Percentiles rank a stretch among this genome's conserved stretches.
phyloP scores from a whole-genome alignment of 2,329 filamentous ascomycete species.

The Exophiala bonariae region DNA sequence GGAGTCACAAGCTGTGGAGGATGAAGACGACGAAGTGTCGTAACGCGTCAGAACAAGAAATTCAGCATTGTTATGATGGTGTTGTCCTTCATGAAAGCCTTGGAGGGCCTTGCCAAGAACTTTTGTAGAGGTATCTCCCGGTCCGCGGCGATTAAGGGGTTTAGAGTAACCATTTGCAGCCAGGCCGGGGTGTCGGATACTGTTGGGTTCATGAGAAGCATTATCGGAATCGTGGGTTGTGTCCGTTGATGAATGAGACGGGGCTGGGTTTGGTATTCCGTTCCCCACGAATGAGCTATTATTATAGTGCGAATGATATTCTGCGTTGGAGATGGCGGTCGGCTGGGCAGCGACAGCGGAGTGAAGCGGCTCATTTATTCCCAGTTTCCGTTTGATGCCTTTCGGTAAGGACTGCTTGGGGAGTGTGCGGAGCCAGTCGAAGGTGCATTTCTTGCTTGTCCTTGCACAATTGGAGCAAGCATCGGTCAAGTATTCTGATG shows the following conservation, averaged over 20 bases:
- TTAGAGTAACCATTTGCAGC: too few species aligned
- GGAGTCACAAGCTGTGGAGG: slow-evolving; percentile 12
- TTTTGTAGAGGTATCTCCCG: too few species aligned
- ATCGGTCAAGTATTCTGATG: slow-evolving; percentile 5
- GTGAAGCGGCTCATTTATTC: slow-evolving; percentile 5
- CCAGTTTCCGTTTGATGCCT: slow-evolving; percentile 21
- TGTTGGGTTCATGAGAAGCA: not conserved
- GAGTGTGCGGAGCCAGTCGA: slow-evolving; percentile 41
- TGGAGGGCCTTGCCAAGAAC: too few species aligned
- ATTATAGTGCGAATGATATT: too few species aligned
- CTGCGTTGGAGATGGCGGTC: not conserved
- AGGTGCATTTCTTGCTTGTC: slow-evolving; percentile 46
- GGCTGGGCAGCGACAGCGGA: not conserved
- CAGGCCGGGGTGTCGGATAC: not conserved
- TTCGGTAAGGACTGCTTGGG: slow-evolving; percentile 28
- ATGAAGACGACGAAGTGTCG: slow-evolving; percentile 5
- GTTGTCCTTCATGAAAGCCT: too few species aligned
- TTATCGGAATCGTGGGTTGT: not conserved
- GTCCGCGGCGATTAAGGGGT: too few species aligned
- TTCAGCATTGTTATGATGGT: too few species aligned
- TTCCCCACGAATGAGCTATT: not conserved
- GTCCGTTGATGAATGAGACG: not conserved
- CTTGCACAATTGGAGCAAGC: slow-evolving; percentile 45
- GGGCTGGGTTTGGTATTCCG: not conserved
- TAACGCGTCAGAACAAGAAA: not conserved